A percentile compares a stretch with the other conserved stretches of the same genome.
These are phyloP conservation scores for Piper betle DNA, from an alignment of 164 flowering plant genomes.

Conservation along the genomic window DNA sequence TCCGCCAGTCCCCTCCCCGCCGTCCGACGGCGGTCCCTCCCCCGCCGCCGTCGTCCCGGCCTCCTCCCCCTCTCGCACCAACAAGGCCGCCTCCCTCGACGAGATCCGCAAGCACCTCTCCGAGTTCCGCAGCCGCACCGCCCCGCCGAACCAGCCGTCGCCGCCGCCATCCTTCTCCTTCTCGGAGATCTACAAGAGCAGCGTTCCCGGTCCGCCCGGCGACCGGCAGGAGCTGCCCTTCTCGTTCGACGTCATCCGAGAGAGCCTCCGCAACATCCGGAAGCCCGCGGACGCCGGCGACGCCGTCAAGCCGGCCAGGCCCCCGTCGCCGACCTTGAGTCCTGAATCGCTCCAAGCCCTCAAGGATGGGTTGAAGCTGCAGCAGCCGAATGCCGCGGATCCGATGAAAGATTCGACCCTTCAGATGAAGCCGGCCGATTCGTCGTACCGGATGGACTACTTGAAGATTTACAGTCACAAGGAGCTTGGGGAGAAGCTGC, in stretches of 20 bases:
- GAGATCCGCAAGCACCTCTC: conserved; percentile 45
- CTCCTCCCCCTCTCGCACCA: conserved; percentile 4
- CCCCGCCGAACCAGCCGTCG: conserved; percentile 10
- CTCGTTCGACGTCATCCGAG: conserved; percentile 21
- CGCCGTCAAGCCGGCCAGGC: too few species aligned
- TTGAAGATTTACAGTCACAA: conserved; percentile 25
- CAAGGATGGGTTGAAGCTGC: conserved; percentile 18
- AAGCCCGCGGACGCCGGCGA: neutral
- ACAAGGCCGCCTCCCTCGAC: conserved; percentile 16
- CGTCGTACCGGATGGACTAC: conserved; percentile 24
- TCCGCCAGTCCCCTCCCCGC: neutral
- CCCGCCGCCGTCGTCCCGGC: neutral
- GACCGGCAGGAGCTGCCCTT: neutral
- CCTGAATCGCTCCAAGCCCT: conserved; percentile 14
- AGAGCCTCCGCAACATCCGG: conserved; percentile 23
- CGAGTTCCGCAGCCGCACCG: conserved; percentile 33
- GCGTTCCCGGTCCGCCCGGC: conserved; percentile 6
- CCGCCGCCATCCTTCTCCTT: conserved; percentile 23
- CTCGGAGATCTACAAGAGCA: conserved; percentile 33
- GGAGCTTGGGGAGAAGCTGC: conserved; percentile 58
- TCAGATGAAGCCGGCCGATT: conserved; percentile 18
- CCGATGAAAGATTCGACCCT: conserved; percentile 18
- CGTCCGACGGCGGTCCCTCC: conserved; percentile 4
- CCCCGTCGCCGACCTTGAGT: neutral
- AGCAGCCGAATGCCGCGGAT: conserved; percentile 9